Base-by-base conservation (phyloP, 345 rosid species). In the Acer saccharum region DNA sequence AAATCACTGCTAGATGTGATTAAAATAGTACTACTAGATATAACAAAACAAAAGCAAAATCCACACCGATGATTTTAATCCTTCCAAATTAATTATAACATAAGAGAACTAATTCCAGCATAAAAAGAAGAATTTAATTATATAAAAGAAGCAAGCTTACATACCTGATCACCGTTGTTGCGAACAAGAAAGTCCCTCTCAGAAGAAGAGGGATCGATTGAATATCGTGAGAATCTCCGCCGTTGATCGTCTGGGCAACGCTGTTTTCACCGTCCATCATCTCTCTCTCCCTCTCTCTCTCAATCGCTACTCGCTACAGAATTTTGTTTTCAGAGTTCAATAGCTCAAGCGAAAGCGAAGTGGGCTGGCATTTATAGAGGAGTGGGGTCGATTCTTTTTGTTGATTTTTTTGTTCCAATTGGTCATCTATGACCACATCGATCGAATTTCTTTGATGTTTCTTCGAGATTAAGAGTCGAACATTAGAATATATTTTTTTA, bases 111-210 rank as follows among this genome's bases (percentile, higher is more conserved):
- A 46, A 46, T 9, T 9, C 50, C 50, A 46, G 50, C 12, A 10
- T 46, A 46, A 39, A 8, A 63, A 8, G 32, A 14, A 69, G 6
- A 14, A 62, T 29, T 65, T 69, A 69, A 74, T 25, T 23, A 46
- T 16, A 23, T 52, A 70, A 44, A 20, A 48, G 1, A 11, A 16
- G 39, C 39, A 4, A 54, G 57, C 10, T 17, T 18, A 43, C 35
- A 29, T 10, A 89, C 94, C 89, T 87, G 86, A 72, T 88, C 84
- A 52, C 88, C 91, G 80, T 89, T 72, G 80, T 86, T 92, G 54
- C 91, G 88, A 50, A 90, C n/a, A 55, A 94, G 93, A 71, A 85
- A 90, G 81, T 90, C 93, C 58, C 94, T 83, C 46, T 79, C 84
- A 2, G 87, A 71, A 69, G 98, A 84, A 69, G 85, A 86, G 23